Evolutionary conservation across 805 yeast species (phyloP), one percentile per base, ranked within the genome.

Genomic region (Starmerella khaoyaiensis): DNA sequence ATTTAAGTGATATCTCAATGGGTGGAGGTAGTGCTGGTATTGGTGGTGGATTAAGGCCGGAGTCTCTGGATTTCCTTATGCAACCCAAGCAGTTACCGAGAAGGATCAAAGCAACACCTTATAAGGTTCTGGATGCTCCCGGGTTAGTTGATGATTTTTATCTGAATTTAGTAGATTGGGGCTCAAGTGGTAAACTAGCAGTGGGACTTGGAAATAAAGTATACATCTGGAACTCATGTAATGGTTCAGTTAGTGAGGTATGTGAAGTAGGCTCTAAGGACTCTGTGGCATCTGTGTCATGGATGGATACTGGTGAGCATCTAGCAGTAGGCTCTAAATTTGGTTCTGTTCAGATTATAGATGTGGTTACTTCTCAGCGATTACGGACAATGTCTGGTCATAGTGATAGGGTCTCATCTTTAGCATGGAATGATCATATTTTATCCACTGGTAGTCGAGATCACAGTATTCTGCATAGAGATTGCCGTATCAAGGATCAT

Each of bases 221-320:
- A 1, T 90, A 90, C 54, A 61, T 87, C 11, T 86, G 97, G 82
- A 84, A 84, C 55, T 93, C 93, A 1, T 64, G 74, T 8, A 72
- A 83, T 0, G 94, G 93, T 15, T 71, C 76, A 2, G 96, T 87
- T 1, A 74, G 74, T 42, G 69, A 84, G 47, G 65, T 90, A 25
- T 80, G 94, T 51, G 81, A 79, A 46, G 63, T 87, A 21, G 74
- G 71, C 1, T 68, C 65, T 26, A 66, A 67, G 45, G 95, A 86
- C 48, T 62, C 65, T 33, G 79, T 83, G 18, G 80, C 96, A 6
- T 76, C 93, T 48, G 62, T 87, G 26, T 74, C 80, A 38, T 90
- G 98, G 98, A 81, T 87, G 33, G 93, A 87, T 18, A 72, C 87
- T 9, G 97, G 97, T 14, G 79, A 94, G 11, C 96, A 90, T 61